Evolutionary conservation across 2,329 filamentous ascomycete genomes (phyloP).

Genomic region (Aspergillus sp.): DNA sequence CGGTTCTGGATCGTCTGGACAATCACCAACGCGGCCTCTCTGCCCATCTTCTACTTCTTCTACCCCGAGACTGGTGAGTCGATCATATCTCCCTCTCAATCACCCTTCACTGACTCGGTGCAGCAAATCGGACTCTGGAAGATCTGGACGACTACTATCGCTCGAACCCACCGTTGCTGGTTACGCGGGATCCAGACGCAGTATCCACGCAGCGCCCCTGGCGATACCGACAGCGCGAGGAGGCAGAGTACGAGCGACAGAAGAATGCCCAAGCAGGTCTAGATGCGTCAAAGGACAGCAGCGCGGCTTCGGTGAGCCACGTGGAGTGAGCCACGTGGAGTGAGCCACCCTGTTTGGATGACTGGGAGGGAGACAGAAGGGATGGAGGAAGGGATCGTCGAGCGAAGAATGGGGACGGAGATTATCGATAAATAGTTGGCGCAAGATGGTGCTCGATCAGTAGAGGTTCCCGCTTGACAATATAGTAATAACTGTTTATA

Average conservation of each 20-base stretch:
- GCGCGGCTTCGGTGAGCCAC: not conserved
- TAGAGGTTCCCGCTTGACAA: no score
- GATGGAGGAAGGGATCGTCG: not conserved
- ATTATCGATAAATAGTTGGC: no score
- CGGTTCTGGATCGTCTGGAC: conserved; percentile 49
- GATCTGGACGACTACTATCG: conserved; percentile 44
- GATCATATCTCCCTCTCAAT: not conserved
- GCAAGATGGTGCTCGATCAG: no score
- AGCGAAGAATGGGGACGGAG: not conserved
- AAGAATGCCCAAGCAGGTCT: not conserved
- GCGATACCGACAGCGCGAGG: conserved; percentile 52
- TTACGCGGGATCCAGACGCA: conserved; percentile 53
- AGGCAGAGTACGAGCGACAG: not conserved
- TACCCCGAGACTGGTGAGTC: conserved; percentile 36
- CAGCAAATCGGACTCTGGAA: conserved; percentile 33
- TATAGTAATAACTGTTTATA: no score
- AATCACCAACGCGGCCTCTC: conserved; percentile 49
- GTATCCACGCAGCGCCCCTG: conserved; percentile 48
- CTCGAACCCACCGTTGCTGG: conserved; percentile 44
- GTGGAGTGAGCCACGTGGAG: not conserved
- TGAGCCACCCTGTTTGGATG: not conserved
- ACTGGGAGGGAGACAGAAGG: not conserved
- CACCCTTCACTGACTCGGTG: not conserved
- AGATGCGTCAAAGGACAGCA: not conserved
- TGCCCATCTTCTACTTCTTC: conserved; percentile 51